phyloP scores from a whole-genome alignment of 352 stramenopile species.

The Elongisporangium senticosum region DNA sequence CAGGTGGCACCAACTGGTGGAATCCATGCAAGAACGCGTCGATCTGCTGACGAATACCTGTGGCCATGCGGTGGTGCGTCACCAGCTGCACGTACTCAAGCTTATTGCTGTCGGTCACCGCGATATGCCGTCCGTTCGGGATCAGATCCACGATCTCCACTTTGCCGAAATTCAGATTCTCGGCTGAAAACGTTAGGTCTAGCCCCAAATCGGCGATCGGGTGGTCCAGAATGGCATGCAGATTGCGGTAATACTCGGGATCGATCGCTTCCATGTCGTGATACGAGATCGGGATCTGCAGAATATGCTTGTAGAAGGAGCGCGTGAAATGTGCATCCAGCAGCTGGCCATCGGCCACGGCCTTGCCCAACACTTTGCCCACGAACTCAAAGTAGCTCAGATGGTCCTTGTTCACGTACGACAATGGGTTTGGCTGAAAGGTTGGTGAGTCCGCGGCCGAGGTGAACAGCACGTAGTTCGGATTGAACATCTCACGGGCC shows the following conservation, averaged over 20 bases:
- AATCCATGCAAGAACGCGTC: slow-evolving; percentile 89
- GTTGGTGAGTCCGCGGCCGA: slow-evolving; percentile 97
- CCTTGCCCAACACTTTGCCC: slow-evolving; percentile 98
- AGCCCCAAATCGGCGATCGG: slow-evolving; percentile 80
- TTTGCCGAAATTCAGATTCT: slow-evolving; percentile 88
- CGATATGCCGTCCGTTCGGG: slow-evolving; percentile 78
- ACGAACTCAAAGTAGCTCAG: slow-evolving; percentile 99
- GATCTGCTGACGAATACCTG: slow-evolving; percentile 94
- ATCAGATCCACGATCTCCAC: slow-evolving; percentile 87
- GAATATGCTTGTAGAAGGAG: slow-evolving; percentile 98
- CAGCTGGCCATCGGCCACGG: slow-evolving; percentile 97
- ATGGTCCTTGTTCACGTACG: slow-evolving; percentile 98
- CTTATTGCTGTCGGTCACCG: slow-evolving; percentile 92
- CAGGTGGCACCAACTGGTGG: slow-evolving; percentile 86
- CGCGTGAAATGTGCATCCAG: slow-evolving; percentile 99
- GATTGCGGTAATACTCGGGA: slow-evolving; percentile 93
- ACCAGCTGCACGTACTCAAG: slow-evolving; percentile 93
- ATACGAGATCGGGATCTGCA: slow-evolving; percentile 96
- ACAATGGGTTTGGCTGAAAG: slow-evolving; percentile 99
- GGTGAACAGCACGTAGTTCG: slow-evolving; percentile 99
- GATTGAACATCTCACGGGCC: slow-evolving; percentile 99
- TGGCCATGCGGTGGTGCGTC: slow-evolving; percentile 99
- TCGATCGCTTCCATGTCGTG: slow-evolving; percentile 99
- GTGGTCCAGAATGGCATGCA: slow-evolving; percentile 89
- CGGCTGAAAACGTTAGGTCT: slow-evolving; percentile 91